Conservation (phyloP, 177 flowering plant species). For the Tripterygium wilfordii region DNA sequence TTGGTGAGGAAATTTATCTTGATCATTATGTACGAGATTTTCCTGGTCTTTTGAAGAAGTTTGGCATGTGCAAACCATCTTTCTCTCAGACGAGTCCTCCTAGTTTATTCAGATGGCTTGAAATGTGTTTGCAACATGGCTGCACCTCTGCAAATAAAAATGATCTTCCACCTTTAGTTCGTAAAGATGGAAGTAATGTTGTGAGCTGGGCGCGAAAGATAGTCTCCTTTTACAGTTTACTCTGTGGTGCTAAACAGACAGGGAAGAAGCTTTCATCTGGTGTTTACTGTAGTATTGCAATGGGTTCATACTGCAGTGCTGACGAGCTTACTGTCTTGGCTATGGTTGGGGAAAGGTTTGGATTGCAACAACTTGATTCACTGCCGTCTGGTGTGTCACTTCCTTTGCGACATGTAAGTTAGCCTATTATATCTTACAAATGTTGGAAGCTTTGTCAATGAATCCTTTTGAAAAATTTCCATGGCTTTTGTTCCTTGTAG, state of each 20-base stretch:
- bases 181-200: constrained; percentile 56
- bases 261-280: constrained; percentile 77
- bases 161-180: constrained; percentile 74
- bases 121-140: constrained; percentile 68
- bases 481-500: too few relatives aligned
- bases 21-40: constrained; percentile 95
- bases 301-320: constrained; percentile 46
- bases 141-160: constrained; percentile 29
- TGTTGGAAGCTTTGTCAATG: not conserved
- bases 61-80: constrained; percentile 15
- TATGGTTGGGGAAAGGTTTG: constrained; percentile 94
- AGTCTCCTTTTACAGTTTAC: constrained; percentile 76
- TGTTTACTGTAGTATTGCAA: constrained; percentile 60
- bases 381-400: constrained; percentile 93
- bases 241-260: constrained; percentile 57
- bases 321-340: constrained; percentile 86
- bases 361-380: constrained; percentile 73
- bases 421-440: not conserved
- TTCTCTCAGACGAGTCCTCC: constrained; percentile 53
- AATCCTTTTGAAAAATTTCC: too few relatives aligned
- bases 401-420: constrained; percentile 92
- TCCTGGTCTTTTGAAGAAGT: constrained; percentile 43
- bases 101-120: constrained; percentile 87
- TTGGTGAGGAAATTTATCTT: constrained; percentile 63
- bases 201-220: constrained; percentile 76